These are phyloP conservation scores for Tricholoma furcatifolium DNA, from an alignment of 768 basidiomycete genomes.

Conservation along the genomic window DNA sequence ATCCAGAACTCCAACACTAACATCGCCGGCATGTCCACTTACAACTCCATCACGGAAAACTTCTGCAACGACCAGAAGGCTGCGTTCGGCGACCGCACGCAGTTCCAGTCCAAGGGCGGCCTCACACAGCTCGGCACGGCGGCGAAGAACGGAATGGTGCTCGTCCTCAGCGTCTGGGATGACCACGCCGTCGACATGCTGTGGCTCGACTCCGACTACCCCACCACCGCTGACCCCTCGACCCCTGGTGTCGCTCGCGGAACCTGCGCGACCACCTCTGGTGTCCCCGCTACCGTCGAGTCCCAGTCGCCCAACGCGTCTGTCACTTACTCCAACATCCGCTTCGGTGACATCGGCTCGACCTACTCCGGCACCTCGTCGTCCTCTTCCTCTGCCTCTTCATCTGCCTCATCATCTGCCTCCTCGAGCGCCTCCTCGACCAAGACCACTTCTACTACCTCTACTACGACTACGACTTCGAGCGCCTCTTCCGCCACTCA, in stretches of 20 bases:
- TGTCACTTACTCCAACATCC: no score
- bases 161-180: slow-evolving; percentile 37
- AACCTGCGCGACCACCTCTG: no score
- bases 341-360: no score
- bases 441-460: no score
- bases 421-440: no score
- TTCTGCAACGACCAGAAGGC: slow-evolving; percentile 49
- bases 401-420: no score
- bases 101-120: slow-evolving; percentile 32
- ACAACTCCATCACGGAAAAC: slow-evolving; percentile 45
- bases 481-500: slow-evolving; percentile 26
- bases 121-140: slow-evolving; percentile 32
- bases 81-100: slow-evolving; percentile 36
- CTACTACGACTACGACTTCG: slow-evolving; percentile 15
- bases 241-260: slow-evolving; percentile 46
- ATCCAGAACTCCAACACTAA: slow-evolving; percentile 19
- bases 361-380: no score
- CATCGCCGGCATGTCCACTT: slow-evolving; percentile 38
- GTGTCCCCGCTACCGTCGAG: no score
- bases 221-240: slow-evolving; percentile 29
- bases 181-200: no score
- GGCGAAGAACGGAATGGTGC: slow-evolving; percentile 41
- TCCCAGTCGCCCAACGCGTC: no score
- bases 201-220: slow-evolving; percentile 46
- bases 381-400: no score